Evolutionary conservation across 768 basidiomycete genomes (phyloP).

Genomic region (Agrocybe praecox): DNA sequence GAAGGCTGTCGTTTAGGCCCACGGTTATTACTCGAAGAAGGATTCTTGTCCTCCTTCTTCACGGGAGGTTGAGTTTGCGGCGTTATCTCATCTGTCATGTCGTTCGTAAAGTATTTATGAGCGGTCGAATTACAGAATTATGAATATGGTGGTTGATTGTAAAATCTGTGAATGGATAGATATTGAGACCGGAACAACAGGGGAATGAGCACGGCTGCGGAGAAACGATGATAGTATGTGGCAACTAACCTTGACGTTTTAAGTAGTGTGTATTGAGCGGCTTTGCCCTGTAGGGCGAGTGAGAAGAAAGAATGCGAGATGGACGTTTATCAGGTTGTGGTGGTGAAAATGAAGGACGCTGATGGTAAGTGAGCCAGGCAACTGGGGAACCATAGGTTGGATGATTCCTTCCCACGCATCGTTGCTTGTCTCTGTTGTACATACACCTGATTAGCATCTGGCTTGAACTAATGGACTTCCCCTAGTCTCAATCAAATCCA

Average conservation of each 20-base stretch:
- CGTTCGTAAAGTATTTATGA: conserved; percentile 68
- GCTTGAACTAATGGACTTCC: background rate
- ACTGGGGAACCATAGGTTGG: conserved; percentile 24
- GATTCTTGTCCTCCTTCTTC: conserved; percentile 80
- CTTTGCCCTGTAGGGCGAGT: conserved; percentile 93
- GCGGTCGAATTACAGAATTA: conserved; percentile 49
- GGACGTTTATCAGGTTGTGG: conserved; percentile 44
- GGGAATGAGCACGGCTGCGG: conserved; percentile 4
- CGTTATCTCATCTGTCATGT: conserved; percentile 84
- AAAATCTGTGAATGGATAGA: conserved; percentile 16
- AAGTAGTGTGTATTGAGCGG: conserved; percentile 51
- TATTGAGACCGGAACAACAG: conserved; percentile 7
- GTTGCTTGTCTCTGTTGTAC: conserved; percentile 24
- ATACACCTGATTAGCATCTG: conserved; percentile 10
- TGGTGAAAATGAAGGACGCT: conserved; percentile 51
- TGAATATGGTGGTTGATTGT: conserved; percentile 43
- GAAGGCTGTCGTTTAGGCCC: conserved; percentile 62
- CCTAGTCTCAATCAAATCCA: background rate
- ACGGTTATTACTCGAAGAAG: conserved; percentile 50
- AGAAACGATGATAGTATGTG: conserved; percentile 6
- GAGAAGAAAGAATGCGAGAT: conserved; percentile 59
- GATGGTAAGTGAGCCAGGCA: conserved; percentile 33
- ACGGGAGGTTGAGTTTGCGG: conserved; percentile 54
- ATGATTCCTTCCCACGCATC: conserved; percentile 40
- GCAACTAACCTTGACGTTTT: conserved; percentile 45